phyloP scores from a whole-genome alignment of 495 filamentous ascomycete species.

The Xylaria telfairii region DNA sequence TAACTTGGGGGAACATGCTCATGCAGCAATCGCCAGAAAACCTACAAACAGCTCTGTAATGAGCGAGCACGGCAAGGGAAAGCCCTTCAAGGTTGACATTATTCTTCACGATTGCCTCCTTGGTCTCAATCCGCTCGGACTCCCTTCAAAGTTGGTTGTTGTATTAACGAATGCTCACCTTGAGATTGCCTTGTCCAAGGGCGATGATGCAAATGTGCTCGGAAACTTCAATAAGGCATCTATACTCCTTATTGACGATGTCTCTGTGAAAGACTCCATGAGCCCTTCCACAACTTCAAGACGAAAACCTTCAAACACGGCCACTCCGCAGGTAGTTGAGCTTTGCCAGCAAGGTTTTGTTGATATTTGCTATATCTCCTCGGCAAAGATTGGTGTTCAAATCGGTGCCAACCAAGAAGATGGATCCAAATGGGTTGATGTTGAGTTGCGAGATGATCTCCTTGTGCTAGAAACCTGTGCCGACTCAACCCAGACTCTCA shows the following conservation, averaged over 20 bases:
- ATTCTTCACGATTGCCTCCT: conserved; percentile 78
- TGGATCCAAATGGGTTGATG: conserved; percentile 70
- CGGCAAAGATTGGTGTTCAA: conserved; percentile 70
- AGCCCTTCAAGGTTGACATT: conserved; percentile 71
- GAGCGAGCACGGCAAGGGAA: conserved; percentile 36
- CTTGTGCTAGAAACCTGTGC: conserved; percentile 93
- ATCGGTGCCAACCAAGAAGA: conserved; percentile 55
- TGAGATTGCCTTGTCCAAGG: conserved; percentile 63
- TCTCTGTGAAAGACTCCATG: conserved; percentile 57
- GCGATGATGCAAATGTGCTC: conserved; percentile 62
- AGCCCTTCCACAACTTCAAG: conserved; percentile 48
- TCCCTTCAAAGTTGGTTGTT: conserved; percentile 73
- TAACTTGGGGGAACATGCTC: conserved; percentile 69
- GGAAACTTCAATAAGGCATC: conserved; percentile 79
- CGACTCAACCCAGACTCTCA: conserved; percentile 94
- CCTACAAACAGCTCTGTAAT: conserved; percentile 23
- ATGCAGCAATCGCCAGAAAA: conserved; percentile 48
- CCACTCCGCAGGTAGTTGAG: conserved; percentile 66
- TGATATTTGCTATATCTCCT: conserved; percentile 81
- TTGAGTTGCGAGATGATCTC: conserved; percentile 83
- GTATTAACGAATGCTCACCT: conserved; percentile 80
- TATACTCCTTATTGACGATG: conserved; percentile 82
- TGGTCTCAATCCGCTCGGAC: conserved; percentile 82
- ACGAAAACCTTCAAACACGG: conserved; percentile 53
- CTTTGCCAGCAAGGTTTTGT: conserved; percentile 79